Evolutionary conservation across 2,329 filamentous ascomycete species (phyloP), one percentile per base, ranked within the genome.

Genomic region (Talaromyces sp.): DNA sequence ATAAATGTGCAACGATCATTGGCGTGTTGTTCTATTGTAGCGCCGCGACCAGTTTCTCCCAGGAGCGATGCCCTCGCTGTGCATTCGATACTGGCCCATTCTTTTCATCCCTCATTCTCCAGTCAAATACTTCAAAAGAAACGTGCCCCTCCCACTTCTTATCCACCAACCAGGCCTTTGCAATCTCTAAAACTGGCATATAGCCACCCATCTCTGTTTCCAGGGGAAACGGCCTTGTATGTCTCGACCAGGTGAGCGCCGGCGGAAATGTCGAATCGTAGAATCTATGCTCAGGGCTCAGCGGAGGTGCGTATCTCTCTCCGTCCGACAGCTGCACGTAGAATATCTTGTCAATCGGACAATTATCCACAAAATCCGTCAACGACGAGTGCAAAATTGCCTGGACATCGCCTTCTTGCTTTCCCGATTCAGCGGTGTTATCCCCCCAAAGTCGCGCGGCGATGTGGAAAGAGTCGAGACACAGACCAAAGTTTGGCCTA

Each of bases 381-480:
- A 59, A 39, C 1, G 58, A 59, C 25, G 17, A 27, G 1, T 15
- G 3, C 10, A 54, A n/a, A 8, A 28, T n/a, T 13, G 36, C 49
- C 13, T 59, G 30, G 15, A 55, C 25, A 8, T 59, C 11, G 4
- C 52, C 7, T 9, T 55, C 19, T 44, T 36, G 28, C 22, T 19
- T 55, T 1, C 71, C 70, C 5, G 51, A 60, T 6, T 53, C 19
- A 25, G 56, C 30, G 22, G 57, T 61, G 2, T 67, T 62, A 63
- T 71, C 70, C 2, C 65, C 71, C 70, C 69, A 74, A 5, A 73
- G 39, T 17, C 63, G 57, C 3, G 63, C 64, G 19, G 65, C 57
- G 22, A 73, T 59, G 57, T 73, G 71, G 52, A 71, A 73, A 25
- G 63, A 68, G 57, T 73, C 70, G 3, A 73, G 62, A 54, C 71